Evolutionary conservation across 78 protist species (phyloP), one percentile per base, ranked within the genome.

Genomic region (Blattamonas nauphoetae): DNA sequence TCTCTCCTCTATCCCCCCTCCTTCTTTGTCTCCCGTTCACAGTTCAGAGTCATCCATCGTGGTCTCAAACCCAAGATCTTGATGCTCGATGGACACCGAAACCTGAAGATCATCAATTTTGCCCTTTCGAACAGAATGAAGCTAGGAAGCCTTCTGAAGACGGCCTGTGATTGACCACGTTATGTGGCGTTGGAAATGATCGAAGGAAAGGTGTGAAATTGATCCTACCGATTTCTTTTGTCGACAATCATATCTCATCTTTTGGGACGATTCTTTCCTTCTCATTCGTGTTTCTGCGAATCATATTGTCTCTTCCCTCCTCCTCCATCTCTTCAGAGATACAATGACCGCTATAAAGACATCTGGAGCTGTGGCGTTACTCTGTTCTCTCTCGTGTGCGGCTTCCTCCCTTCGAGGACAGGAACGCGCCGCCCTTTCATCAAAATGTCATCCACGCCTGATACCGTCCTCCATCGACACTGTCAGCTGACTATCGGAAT

Each of bases 321-420:
- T n/a, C n/a, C n/a, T n/a, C n/a, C n/a, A n/a, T n/a, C n/a, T n/a
- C n/a, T n/a, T n/a, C n/a, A n/a, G n/a, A n/a, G n/a, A n/a, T n/a
- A 91, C 81, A 88, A 83, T 34, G 97, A 95, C 29, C 97, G 94
- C 0, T 87, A 89, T 6, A 93, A 91, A 0, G 98, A 96, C 64
- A 81, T 95, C 42, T 96, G 98, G 98, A 86, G 91, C 42, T 85
- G 93, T 84, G 98, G 98, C n/a, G 98, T 96, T 4, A 91, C 94
- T 0, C 86, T 92, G 35, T 92, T 71, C 41, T 82, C 85, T 11
- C 1, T 92, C 41, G 45, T 90, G 1, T 85, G 85, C 87, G 93
- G 93, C 32, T 85, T 5, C 45, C 63, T 91, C 38, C 93, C 93
- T 91, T 91, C 63, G 89, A 91, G 44, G 91, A 86, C 42, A 11